Base-by-base conservation (phyloP, 1,284 basidiomycete genomes). In the Fomitopsis betulina region DNA sequence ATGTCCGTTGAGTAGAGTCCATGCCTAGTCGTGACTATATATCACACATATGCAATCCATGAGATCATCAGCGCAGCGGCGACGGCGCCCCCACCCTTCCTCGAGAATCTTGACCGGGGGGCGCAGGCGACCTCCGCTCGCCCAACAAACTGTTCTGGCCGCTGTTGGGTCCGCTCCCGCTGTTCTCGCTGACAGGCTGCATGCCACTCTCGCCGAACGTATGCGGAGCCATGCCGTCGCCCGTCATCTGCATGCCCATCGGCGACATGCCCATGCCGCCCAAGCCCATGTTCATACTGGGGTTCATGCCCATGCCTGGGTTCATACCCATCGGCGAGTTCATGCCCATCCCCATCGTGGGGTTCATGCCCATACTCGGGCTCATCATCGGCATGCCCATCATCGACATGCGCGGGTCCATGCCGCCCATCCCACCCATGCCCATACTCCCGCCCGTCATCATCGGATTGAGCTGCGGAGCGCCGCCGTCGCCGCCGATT, bases 371-470 rank as follows among this genome's bases (percentile, higher is more conserved):
- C 68, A 68, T 69, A 8, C 55, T 57, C 32, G 64, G 66, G 49
- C 68, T 69, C 75, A 77, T 76, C 74, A 57, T 57, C 42, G 56
- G 56, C 56, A 57, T 57, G 40, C 56, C 56, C 81, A 86, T 85
- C 79, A 81, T 80, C 40, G 77, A 79, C 75, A 82, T 79, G 37
- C 79, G 70, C 37, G 80, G 79, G 60, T 81, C 80, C 58, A 75
- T 76, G 15, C 72, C 66, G 21, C 69, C 72, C 66, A 67, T 67
- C 15, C 72, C 66, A 21, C 69, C 72, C 66, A 67, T 67, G 39
- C 56, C 64, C 72, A 75, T 76, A 40, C 69, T 66, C 13, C 62
- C 68, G 32, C 82, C 80, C 2, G 82, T 80, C 84, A 85, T 83
- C 76, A 82, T 83, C 32, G 82, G 82, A 57, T 78, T 79, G 62